These are phyloP conservation scores for Conticribra weissflogii DNA, from an alignment of 108 stramenopile genomes.

Conservation along the genomic window DNA sequence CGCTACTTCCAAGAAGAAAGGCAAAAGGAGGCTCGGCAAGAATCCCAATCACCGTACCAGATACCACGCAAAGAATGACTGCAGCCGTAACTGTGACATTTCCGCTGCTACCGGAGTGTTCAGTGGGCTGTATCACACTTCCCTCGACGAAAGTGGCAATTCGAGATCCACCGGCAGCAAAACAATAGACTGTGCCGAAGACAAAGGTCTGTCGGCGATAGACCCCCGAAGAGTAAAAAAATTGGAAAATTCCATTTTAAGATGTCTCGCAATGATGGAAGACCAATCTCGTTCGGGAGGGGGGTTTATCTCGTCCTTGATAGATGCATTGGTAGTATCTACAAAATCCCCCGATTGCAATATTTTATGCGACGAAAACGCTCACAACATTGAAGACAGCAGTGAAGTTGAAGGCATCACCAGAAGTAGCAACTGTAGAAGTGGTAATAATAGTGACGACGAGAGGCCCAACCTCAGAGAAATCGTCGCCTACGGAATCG, in stretches of 20 bases:
- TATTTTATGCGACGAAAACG: slow-evolving; percentile 2
- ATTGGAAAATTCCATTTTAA: slow-evolving; percentile 17
- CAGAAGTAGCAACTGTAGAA: no score
- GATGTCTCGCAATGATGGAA: slow-evolving; percentile 24
- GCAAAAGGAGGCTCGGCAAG: no score
- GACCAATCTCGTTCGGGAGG: slow-evolving; percentile 9
- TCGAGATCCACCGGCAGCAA: background rate
- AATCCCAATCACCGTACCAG: no score
- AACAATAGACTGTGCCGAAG: background rate
- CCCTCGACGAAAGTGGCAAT: no score
- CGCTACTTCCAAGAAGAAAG: no score
- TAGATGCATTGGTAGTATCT: slow-evolving; percentile 9
- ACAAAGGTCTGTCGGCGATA: background rate
- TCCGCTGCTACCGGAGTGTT: no score
- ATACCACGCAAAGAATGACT: no score
- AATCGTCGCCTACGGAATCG: slow-evolving; percentile 57
- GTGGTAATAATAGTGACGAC: no score
- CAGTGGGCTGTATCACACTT: no score
- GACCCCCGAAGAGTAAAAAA: slow-evolving; percentile 18
- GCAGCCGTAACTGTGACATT: no score
- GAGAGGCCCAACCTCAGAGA: slow-evolving; percentile 30
- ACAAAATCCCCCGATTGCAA: background rate
- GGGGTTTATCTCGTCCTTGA: slow-evolving; percentile 32
- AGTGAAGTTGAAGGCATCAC: background rate
- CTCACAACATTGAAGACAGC: background rate